Evolutionary conservation across 495 filamentous ascomycete genomes (phyloP), one percentile per base, ranked within the genome.

Genomic region (Trichoderma virens): DNA sequence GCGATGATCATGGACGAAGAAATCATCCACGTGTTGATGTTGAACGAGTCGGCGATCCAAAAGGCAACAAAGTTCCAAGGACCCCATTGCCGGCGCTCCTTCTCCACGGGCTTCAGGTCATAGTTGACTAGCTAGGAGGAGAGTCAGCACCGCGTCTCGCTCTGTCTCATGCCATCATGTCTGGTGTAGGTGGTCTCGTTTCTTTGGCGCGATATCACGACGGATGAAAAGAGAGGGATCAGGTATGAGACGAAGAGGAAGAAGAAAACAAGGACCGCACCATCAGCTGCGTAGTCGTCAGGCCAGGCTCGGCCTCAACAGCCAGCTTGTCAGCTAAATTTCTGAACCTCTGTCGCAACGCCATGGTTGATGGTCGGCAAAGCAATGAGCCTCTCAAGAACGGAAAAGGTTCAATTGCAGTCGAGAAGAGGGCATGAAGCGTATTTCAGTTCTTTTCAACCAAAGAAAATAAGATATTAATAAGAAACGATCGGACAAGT

Each of bases 21-120:
- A 66, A 97, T 96, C 93, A 97, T 97, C 93, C 93, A 97, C 18
- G 93, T 97, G 74, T 97, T 97, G 74, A 97, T 95, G 74, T 97
- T 97, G 75, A 96, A 91, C 6, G 90, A 93, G 76, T 97, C 93
- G 35, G 93, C 91, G 72, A 96, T 83, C 91, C 91, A 94, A 70
- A 96, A 96, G 23, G 87, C 89, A 63, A 97, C 86, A 69, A 92
- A 97, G 71, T 96, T 96, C 83, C 87, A 89, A 62, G 90, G 79
- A 62, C 85, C 88, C 93, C 93, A 97, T 84, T 91, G 86, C 31
- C 93, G 86, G 64, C 90, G 86, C 65, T 86, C 87, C 20, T 88
- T 86, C 68, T 95, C 91, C 32, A 97, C 93, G 82, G 93, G 93
- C 71, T 91, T 92, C 67, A 97, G 80, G 74, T 97, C 93, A 75